Percentiles rank a stretch among this genome's conserved stretches.
These are phyloP conservation scores for Phytophthora sp. DNA, from an alignment of 352 stramenopile species.

Conservation along the genomic window DNA sequence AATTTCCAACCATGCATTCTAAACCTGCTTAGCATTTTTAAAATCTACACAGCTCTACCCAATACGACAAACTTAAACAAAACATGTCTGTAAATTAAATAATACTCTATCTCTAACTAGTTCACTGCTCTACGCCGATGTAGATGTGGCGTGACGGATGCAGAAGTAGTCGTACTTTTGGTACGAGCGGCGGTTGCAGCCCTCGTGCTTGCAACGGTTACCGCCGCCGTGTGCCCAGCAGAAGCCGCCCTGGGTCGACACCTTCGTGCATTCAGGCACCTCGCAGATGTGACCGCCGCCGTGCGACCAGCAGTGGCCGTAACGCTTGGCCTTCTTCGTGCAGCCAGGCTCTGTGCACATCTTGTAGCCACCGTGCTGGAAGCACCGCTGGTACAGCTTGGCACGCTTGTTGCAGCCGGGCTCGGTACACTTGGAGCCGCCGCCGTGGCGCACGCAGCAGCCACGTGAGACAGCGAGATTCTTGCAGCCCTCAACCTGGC, in stretches of 20 bases:
- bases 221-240: no score
- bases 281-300: conserved; percentile 70
- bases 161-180: conserved; percentile 70
- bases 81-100: conserved; percentile 19
- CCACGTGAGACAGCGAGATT: conserved; percentile 61
- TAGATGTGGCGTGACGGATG: conserved; percentile 43
- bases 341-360: conserved; percentile 67
- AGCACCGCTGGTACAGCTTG: conserved; percentile 72
- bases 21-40: no score
- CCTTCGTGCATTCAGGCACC: conserved; percentile 51
- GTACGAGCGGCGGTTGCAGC: no score
- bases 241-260: no score
- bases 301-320: conserved; percentile 71
- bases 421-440: conserved; percentile 54
- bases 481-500: conserved; percentile 54
- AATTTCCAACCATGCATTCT: background rate
- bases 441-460: conserved; percentile 58
- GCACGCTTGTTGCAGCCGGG: conserved; percentile 60
- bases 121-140: conserved; percentile 8
- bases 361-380: conserved; percentile 72
- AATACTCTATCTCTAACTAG: conserved; percentile 6
- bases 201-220: no score
- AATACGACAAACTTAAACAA: background rate
- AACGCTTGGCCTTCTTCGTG: conserved; percentile 69
- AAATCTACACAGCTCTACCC: background rate